These are phyloP conservation scores for Cercospora zeae-maydis DNA, from an alignment of 2,329 filamentous ascomycete species.

Conservation along the genomic window DNA sequence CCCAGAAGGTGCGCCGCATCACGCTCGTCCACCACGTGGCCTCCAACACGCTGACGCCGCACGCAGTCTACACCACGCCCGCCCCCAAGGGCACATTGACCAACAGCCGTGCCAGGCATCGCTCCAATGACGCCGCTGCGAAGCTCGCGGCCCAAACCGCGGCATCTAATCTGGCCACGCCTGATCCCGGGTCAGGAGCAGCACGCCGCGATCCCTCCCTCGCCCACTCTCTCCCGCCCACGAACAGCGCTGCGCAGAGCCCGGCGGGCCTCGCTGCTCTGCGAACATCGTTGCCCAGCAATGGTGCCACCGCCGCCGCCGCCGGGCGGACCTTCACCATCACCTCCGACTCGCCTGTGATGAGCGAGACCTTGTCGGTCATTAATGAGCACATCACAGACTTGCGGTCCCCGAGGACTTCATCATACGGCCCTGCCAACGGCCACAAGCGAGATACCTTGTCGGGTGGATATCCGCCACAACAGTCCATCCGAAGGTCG, in stretches of 20 bases:
- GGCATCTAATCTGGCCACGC: conserved; percentile 17
- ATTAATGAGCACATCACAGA: conserved; percentile 97
- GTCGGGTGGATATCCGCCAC: conserved; percentile 83
- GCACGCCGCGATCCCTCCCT: conserved; percentile 8
- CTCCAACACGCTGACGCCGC: conserved; percentile 16
- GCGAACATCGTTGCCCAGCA: conserved; percentile 24
- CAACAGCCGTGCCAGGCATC: conserved; percentile 19
- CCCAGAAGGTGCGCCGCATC: conserved; percentile 63
- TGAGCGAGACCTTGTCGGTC: conserved; percentile 91
- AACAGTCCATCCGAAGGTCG: conserved; percentile 67
- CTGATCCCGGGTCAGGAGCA: conserved; percentile 1
- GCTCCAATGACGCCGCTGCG: conserved; percentile 18
- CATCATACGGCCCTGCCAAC: conserved; percentile 45
- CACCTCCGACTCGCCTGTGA: conserved; percentile 58
- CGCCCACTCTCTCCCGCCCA: conserved; percentile 16
- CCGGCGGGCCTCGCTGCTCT: conserved; percentile 22
- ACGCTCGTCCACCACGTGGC: neutral
- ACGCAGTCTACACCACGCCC: conserved; percentile 40
- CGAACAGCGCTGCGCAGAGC: conserved; percentile 13
- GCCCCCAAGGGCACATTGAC: conserved; percentile 37
- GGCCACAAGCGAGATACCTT: conserved; percentile 41
- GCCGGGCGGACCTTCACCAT: conserved; percentile 21
- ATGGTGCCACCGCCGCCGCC: conserved; percentile 8
- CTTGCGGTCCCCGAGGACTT: conserved; percentile 55
- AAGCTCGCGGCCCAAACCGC: conserved; percentile 21